phyloP scores from a whole-genome alignment of 164 flowering plant species.

The Berberis vulgaris region DNA sequence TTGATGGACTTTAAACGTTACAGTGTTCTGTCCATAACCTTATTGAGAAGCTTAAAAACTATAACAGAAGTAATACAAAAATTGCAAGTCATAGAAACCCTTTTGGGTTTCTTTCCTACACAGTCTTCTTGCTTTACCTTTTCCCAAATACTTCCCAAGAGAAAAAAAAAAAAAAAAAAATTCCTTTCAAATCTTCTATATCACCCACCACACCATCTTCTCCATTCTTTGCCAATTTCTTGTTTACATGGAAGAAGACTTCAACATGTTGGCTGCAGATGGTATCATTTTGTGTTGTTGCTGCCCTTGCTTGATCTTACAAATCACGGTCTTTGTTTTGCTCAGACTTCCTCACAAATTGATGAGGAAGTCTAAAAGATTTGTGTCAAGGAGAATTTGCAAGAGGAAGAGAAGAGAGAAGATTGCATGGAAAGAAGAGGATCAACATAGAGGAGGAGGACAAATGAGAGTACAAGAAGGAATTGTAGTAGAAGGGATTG shows the following conservation, averaged over 20 bases:
- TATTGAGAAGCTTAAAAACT: no score
- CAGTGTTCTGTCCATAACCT: no score
- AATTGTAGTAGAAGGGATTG: not conserved
- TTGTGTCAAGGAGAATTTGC: slow-evolving; percentile 27
- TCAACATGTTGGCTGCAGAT: slow-evolving; percentile 51
- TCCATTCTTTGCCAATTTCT: slow-evolving; percentile 2
- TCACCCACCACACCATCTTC: slow-evolving; percentile 4
- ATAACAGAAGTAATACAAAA: slow-evolving; percentile 2
- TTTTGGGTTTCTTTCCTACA: slow-evolving; percentile 5
- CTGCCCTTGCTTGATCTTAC: slow-evolving; percentile 59
- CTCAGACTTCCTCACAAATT: slow-evolving; percentile 33
- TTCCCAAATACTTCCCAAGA: slow-evolving; percentile 18
- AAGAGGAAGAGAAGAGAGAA: slow-evolving; percentile 12
- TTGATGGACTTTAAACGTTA: no score
- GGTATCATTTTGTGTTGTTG: slow-evolving; percentile 62
- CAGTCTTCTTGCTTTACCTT: slow-evolving; percentile 36
- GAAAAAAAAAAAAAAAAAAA: slow-evolving; percentile 25
- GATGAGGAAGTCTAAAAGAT: slow-evolving; percentile 25
- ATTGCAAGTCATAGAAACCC: slow-evolving; percentile 2
- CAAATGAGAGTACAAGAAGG: slow-evolving; percentile 9
- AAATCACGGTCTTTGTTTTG: slow-evolving; percentile 40
- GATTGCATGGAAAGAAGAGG: slow-evolving; percentile 6
- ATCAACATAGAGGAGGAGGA: slow-evolving; percentile 4
- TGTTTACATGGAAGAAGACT: slow-evolving; percentile 46
- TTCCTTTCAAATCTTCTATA: slow-evolving; percentile 17